Evolutionary conservation across 306 rosid species (phyloP), one percentile per base, ranked within the genome.

Genomic region (Gleditsia sinensis): DNA sequence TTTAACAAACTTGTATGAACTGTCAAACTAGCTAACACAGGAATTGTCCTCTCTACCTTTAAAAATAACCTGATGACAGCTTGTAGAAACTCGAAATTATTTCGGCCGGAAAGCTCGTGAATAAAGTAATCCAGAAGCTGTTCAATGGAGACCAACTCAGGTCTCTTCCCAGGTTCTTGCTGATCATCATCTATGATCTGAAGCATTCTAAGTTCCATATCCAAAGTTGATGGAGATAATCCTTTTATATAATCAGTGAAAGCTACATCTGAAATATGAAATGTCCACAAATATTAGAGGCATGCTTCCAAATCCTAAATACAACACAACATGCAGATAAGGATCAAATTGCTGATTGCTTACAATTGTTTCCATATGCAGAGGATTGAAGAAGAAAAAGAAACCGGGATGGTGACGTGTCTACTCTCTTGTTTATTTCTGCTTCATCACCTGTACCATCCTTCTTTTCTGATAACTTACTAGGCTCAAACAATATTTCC

Each of bases 1-100:
- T 71, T 61, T 17, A 62, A 36, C 20, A 25, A 8, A 58, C 34
- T 37, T 20, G 32, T 24, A 53, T 21, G 23, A 62, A 56, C 54
- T 61, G 58, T 46, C 25, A 43, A 73, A 69, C 16, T 25, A 7
- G 57, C 62, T 13, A 62, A 61, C 10, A 61, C 13, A 25, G 23
- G 67, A 19, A 32, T 60, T 55, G 73, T 34, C 39, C 1, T 62
- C 34, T 60, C 34, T 80, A 94, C 99, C 96, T 91, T 94, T 63
- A 91, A 86, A 81, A 94, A 94, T 76, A 94, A 78, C 79, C 85
- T 87, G 74, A 92, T 78, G 56, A 92, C 88, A 34, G 99, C 99
- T 82, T 94, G 99, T 30, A 94, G 72, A 72, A 94, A 92, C 90
- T 94, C 99, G 19, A 91, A 94, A 80, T 94, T 88, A 80, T 90